Base-by-base conservation (phyloP, 2,329 filamentous ascomycete species). In the Myriosclerotinia scirpicola region DNA sequence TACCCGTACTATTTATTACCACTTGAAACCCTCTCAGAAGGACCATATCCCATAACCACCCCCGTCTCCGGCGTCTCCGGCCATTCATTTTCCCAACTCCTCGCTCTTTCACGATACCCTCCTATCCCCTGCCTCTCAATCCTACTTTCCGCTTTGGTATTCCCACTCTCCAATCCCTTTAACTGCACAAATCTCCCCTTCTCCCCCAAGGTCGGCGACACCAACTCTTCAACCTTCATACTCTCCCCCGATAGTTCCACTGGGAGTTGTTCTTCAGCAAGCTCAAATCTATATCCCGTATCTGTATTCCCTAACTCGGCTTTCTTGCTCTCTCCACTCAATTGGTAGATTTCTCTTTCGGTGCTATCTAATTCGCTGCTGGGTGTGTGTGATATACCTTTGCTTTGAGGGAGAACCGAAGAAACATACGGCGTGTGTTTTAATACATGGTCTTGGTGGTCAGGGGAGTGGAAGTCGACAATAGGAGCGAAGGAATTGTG, bases 151-250 rank as follows among this genome's bases (percentile, higher is more conserved):
- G 30, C 30, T 34, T 5, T 34, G 5, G 30, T 34, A 34, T 5
- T 4, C 30, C 30, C 30, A 15, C 12, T 17, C 14, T 26, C 48
- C n/a, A 52, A 26, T 17, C 22, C 48, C 48, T 22, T 30, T 12
- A 58, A 30, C 11, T 22, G 54, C 6, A 58, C 26, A 20, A 26
- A 26, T 11, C 54, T 17, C n/a, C 26, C 54, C 20, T 58, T 38
- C 14, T 38, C n/a, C 17, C 54, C 54, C 20, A 58, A 42, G 5
- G 54, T 58, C 17, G 54, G 54, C 36, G 54, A 58, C 15, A 42
- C 38, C 17, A 58, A 22, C 20, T 58, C 54, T 14, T 15, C 12
- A 26, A 42, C n/a, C 36, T 44, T 8, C 36, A 26, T 5, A 58
- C 22, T 9, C 12, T 58, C 38, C 20, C 36, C 54, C n/a, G 54